Percentiles rank a stretch among this genome's conserved stretches.
phyloP scores from a whole-genome alignment of 768 basidiomycete genomes.

The Pholiota molesta region DNA sequence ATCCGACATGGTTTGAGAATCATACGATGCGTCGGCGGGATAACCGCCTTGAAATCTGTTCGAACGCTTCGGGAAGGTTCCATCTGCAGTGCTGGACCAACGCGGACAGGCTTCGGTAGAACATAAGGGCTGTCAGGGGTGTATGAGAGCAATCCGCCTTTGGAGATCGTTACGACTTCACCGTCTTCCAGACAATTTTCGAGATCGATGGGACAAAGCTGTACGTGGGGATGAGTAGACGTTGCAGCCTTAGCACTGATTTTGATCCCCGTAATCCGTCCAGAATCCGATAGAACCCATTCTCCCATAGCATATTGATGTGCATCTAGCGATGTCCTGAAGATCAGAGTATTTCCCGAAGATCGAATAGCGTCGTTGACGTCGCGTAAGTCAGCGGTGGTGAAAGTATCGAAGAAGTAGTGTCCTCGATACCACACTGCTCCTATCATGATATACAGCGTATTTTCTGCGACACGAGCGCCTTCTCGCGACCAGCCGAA shows the following conservation, averaged over 20 bases:
- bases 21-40: conserved; percentile 23
- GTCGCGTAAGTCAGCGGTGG: conserved; percentile 33
- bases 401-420: conserved; percentile 42
- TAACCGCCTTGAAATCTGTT: conserved; percentile 34
- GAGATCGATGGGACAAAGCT: conserved; percentile 40
- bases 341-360: conserved; percentile 38
- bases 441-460: conserved; percentile 40
- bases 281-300: conserved; percentile 39
- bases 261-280: conserved; percentile 37
- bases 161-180: conserved; percentile 33
- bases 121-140: conserved; percentile 32
- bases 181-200: conserved; percentile 35
- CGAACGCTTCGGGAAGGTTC: conserved; percentile 29
- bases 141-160: conserved; percentile 41
- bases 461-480: conserved; percentile 32
- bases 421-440: conserved; percentile 31
- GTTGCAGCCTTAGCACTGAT: conserved; percentile 39
- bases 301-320: conserved; percentile 41
- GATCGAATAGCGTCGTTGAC: conserved; percentile 35
- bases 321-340: conserved; percentile 32
- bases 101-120: conserved; percentile 34
- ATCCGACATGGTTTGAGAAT: conserved; percentile 31
- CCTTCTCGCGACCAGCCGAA: conserved; percentile 37
- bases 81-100: conserved; percentile 36
- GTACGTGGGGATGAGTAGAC: conserved; percentile 34